Conservation (phyloP, 495 filamentous ascomycete genomes). For the Penicillium atrosanguineum region DNA sequence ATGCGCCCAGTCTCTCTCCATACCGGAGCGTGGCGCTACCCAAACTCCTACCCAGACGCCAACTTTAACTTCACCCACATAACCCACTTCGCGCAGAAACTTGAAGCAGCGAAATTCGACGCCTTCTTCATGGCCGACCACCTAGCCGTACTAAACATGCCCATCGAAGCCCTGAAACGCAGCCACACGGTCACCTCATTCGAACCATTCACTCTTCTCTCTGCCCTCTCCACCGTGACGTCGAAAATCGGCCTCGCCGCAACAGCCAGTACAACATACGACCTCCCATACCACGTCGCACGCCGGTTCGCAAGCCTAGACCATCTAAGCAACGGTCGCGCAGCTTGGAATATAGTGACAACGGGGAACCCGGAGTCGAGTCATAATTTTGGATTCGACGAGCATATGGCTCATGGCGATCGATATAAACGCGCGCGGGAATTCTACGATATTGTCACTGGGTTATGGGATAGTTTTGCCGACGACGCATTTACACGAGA, state of each 20-base stretch:
- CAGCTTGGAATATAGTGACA: slow-evolving; percentile 43
- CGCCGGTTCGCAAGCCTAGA: slow-evolving; percentile 60
- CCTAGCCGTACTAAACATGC: slow-evolving; percentile 58
- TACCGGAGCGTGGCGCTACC: slow-evolving; percentile 58
- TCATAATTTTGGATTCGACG: slow-evolving; percentile 36
- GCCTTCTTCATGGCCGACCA: slow-evolving; percentile 64
- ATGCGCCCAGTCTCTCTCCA: slow-evolving; percentile 58
- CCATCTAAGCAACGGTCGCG: slow-evolving; percentile 57
- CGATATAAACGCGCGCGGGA: slow-evolving; percentile 40
- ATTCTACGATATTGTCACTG: slow-evolving; percentile 39
- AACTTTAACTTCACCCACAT: slow-evolving; percentile 59
- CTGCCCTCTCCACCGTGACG: slow-evolving; percentile 44
- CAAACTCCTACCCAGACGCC: slow-evolving; percentile 52
- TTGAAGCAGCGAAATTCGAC: slow-evolving; percentile 59
- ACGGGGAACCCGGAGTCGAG: slow-evolving; percentile 38
- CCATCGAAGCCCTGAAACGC: slow-evolving; percentile 53
- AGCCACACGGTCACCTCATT: slow-evolving; percentile 57
- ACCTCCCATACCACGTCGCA: slow-evolving; percentile 62
- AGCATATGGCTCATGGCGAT: slow-evolving; percentile 35
- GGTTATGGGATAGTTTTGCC: slow-evolving; percentile 53
- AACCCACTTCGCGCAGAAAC: slow-evolving; percentile 51
- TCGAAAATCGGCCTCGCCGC: slow-evolving; percentile 48
- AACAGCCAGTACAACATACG: slow-evolving; percentile 62
- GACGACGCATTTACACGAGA: slow-evolving; percentile 53
- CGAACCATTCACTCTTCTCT: slow-evolving; percentile 48